Conservation (phyloP, 352 stramenopile genomes). For the Phytopythium kandeliae region DNA sequence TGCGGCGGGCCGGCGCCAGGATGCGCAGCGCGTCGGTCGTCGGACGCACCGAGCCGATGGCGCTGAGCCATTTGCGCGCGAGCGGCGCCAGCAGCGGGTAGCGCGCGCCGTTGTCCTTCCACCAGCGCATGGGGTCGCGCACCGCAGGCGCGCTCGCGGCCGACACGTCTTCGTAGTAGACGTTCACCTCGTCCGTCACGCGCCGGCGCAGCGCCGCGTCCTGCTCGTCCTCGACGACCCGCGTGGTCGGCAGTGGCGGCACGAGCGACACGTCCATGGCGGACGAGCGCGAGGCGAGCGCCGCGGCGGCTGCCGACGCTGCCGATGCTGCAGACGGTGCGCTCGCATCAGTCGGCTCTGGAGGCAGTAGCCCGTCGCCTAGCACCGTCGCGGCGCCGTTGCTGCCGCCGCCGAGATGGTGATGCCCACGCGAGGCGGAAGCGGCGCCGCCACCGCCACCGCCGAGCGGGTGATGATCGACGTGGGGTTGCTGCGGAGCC, state of each 20-base stretch:
- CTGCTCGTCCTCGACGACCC: slow-evolving; percentile 15
- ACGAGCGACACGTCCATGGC: slow-evolving; percentile 5
- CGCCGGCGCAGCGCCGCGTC: slow-evolving; percentile 23
- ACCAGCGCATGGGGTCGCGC: slow-evolving; percentile 39
- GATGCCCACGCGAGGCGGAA: neutral
- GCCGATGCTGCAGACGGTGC: neutral
- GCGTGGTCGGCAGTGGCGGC: neutral
- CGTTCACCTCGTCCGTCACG: slow-evolving; percentile 29
- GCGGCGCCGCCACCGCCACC: slow-evolving; percentile 7
- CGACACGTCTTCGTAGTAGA: slow-evolving; percentile 34
- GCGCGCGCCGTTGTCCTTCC: slow-evolving; percentile 24
- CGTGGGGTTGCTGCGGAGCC: slow-evolving; percentile 19
- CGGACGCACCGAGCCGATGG: slow-evolving; percentile 31
- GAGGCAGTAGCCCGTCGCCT: neutral
- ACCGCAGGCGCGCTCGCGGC: slow-evolving; percentile 26
- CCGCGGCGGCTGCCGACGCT: neutral
- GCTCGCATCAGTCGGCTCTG: neutral
- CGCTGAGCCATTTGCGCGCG: slow-evolving; percentile 40
- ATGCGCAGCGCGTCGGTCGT: slow-evolving; percentile 11
- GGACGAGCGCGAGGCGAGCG: neutral
- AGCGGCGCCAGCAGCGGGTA: slow-evolving; percentile 36
- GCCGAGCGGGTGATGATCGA: slow-evolving; percentile 17
- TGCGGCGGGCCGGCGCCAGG: slow-evolving; percentile 5
- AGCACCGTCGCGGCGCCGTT: neutral
- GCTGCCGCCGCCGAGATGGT: neutral